Evolutionary conservation across 179 eudicot species (phyloP), one percentile per base, ranked within the genome.

Genomic region (Gypsophila paniculata): DNA sequence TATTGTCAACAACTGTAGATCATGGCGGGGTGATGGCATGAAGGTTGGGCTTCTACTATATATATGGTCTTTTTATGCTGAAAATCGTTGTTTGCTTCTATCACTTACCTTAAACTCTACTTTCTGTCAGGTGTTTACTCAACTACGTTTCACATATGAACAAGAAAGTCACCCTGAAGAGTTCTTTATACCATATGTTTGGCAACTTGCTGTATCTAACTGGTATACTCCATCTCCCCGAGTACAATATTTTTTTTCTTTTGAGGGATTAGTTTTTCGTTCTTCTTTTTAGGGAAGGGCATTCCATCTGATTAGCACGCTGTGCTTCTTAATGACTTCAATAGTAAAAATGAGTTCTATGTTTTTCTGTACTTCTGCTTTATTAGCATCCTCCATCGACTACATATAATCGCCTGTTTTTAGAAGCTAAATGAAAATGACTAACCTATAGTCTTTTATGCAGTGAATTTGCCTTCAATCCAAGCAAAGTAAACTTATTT

Each of bases 121-220:
- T 55, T 26, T 53, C 62, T 61, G 57, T 72, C 84, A 94, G 99
- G 85, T 91, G 91, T 94, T 89, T 65, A 86, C 87, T 68, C 97
- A 89, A 70, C 64, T 91, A 57, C 90, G 88, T 68, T 94, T 91
- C 72, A 91, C 97, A 21, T 94, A 94, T 78, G 99, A 94, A 80
- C 99, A 94, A 94, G 99, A 94, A 77, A 94, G 89, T 75, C 92
- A 89, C 72, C 97, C 97, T 4, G 99, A 94, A 80, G 97, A 91
- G 85, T 94, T 94, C 82, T 94, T 94, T 80, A 87, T 87, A 67
- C 97, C 99, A 61, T 94, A 94, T 74, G 99, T 87, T 80, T 94
- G 99, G 99, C 97, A 89, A 81, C 87, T 94, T 65, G 87, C 81
- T 69, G 66, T 91, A 55, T 84, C 91, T 72, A 85, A 81, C 78